phyloP scores from a whole-genome alignment of 805 yeast genomes.

The Candida methanosorbosa region DNA sequence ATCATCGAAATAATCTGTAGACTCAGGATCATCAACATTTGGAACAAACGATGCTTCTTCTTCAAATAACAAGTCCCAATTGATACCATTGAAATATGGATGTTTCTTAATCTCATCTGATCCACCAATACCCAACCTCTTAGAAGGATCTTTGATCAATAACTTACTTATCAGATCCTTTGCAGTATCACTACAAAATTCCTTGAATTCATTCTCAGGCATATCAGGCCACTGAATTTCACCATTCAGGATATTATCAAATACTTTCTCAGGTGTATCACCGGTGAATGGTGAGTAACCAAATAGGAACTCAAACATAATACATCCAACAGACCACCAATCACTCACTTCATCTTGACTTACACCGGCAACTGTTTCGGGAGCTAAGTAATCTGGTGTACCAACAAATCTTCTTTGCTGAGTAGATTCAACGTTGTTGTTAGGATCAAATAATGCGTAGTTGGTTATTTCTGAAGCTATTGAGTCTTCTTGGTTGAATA shows the following conservation, averaged over 20 bases:
- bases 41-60: constrained; percentile 85
- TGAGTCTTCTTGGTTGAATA: constrained; percentile 41
- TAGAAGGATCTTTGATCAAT: constrained; percentile 51
- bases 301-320: constrained; percentile 80
- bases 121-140: constrained; percentile 73
- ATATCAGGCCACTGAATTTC: constrained; percentile 80
- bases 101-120: constrained; percentile 73
- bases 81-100: constrained; percentile 61
- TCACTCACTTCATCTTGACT: constrained; percentile 84
- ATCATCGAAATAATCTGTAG: constrained; percentile 83
- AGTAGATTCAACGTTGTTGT: constrained; percentile 16
- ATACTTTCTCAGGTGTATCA: constrained; percentile 67
- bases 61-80: constrained; percentile 67
- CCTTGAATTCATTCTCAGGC: constrained; percentile 40
- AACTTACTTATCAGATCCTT: constrained; percentile 63
- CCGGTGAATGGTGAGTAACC: constrained; percentile 97
- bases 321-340: constrained; percentile 99
- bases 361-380: constrained; percentile 83
- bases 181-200: constrained; percentile 55
- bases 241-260: constrained; percentile 68
- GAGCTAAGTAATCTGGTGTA: constrained; percentile 96
- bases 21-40: constrained; percentile 64
- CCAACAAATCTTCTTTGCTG: constrained; percentile 74
- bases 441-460: constrained; percentile 69
- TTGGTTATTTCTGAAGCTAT: constrained; percentile 21